Evolutionary conservation across 495 filamentous ascomycete species (phyloP), one percentile per base, ranked within the genome.

Genomic region (Aspergillus bertholletiae): DNA sequence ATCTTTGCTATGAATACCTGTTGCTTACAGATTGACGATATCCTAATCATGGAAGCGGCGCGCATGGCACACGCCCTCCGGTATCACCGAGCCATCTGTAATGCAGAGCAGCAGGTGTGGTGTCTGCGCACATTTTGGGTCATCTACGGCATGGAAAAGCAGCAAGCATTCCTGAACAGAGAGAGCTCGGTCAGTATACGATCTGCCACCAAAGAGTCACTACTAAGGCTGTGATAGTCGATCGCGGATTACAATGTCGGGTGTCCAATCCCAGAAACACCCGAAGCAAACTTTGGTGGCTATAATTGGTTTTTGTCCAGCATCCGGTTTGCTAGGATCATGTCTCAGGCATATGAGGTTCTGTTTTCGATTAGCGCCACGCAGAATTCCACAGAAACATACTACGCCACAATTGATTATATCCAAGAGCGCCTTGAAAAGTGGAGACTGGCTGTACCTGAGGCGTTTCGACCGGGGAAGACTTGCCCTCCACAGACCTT

Each of bases 91-190:
- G 43, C 52, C 40, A 50, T 41, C 27, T 34, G 52, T 49, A 21
- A 49, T 28, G 46, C 49, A 35, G 15, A 52, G 41, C n/a, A 43
- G n/a, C 35, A 58, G 37, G 26, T 30, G 18, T 56, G 55, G 11
- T 71, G 47, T 34, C 51, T 58, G 39, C 51, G 61, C 50, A 62
- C 59, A 13, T 72, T 74, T 46, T 74, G 71, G 71, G 62, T 69
- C 18, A 59, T 73, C 11, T 74, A 74, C 40, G 54, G 55, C 6
- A 39, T 73, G 43, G 71, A 73, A 56, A 71, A 70, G 55, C 57
- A 62, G 53, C 28, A 54, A 20, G 66, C 49, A 39, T 74, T 69
- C 41, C 58, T 54, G 35, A 59, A 59, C 28, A 61, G 66, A 4
- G 62, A 55, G 22, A 64, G 58, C 28, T 74, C 71, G 5, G 69